These are phyloP conservation scores for Lentinula detonsa DNA, from an alignment of 768 basidiomycete genomes.

Conservation along the genomic window DNA sequence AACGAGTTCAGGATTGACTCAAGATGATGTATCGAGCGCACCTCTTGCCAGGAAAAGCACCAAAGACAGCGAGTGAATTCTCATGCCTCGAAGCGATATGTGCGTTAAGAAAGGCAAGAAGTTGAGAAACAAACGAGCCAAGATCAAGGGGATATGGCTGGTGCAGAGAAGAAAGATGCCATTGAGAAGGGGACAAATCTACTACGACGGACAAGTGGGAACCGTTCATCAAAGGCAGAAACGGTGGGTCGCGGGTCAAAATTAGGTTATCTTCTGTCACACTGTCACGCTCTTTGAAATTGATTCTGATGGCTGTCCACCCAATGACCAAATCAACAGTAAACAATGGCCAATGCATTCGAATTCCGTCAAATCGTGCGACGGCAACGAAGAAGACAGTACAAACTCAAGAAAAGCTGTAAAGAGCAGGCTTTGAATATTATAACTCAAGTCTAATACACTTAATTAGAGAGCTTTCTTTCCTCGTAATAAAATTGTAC, in stretches of 20 bases:
- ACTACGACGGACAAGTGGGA: constrained; percentile 42
- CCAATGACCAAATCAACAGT: background rate
- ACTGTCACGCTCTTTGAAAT: background rate
- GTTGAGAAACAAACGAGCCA: constrained; percentile 70
- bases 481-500: background rate
- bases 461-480: background rate
- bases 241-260: background rate
- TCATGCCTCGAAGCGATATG: constrained; percentile 89
- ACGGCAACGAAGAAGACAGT: background rate
- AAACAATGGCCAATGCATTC: background rate
- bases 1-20: constrained; percentile 7
- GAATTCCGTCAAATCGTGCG: background rate
- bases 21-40: constrained; percentile 21
- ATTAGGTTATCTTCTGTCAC: background rate
- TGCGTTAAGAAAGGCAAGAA: constrained; percentile 88
- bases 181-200: constrained; percentile 83
- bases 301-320: background rate
- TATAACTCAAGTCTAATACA: background rate
- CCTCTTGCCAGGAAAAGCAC: constrained; percentile 82
- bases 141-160: constrained; percentile 55
- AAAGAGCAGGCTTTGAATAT: background rate
- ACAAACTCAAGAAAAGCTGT: background rate
- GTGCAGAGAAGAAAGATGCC: constrained; percentile 59
- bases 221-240: background rate
- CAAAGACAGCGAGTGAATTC: constrained; percentile 90